These are phyloP conservation scores for Globisporangium viniferum DNA, from an alignment of 352 stramenopile genomes.

Conservation along the genomic window DNA sequence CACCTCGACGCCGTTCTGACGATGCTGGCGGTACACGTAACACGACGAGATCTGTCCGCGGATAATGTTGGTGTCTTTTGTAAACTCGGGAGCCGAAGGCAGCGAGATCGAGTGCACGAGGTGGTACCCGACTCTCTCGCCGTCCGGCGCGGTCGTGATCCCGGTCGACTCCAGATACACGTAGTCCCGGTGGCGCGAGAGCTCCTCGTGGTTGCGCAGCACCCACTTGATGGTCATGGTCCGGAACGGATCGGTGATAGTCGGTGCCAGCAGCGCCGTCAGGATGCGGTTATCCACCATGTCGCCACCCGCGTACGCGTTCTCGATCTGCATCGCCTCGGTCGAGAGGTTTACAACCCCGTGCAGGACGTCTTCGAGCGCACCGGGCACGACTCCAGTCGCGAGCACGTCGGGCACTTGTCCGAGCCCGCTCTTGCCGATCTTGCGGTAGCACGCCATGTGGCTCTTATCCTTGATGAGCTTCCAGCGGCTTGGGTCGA, in stretches of 20 bases:
- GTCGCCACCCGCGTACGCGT: conserved; percentile 15
- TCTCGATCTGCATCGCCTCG: conserved; percentile 26
- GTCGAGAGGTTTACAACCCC: conserved; percentile 19
- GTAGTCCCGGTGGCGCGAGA: conserved; percentile 64
- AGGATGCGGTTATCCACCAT: conserved; percentile 32
- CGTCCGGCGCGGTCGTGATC: conserved; percentile 49
- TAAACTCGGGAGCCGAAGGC: conserved; percentile 34
- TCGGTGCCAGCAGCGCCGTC: conserved; percentile 39
- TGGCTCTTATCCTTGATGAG: conserved; percentile 20
- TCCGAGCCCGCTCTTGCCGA: conserved; percentile 9
- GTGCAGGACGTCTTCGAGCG: conserved; percentile 19
- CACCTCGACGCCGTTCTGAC: conserved; percentile 21
- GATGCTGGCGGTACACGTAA: conserved; percentile 17
- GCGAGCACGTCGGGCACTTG: conserved; percentile 17
- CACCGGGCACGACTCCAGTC: conserved; percentile 5
- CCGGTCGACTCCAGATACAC: conserved; percentile 67
- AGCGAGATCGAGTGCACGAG: conserved; percentile 59
- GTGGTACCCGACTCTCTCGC: conserved; percentile 55
- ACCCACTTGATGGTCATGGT: conserved; percentile 73
- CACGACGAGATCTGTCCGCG: conserved; percentile 34
- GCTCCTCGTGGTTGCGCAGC: conserved; percentile 57
- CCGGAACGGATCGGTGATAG: conserved; percentile 43
- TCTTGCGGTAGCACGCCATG: conserved; percentile 14
- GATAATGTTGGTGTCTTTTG: conserved; percentile 65
- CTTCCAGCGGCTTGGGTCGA: conserved; percentile 18